A percentile compares a stretch with the other conserved stretches of the same genome.
Evolutionary conservation across 2,329 filamentous ascomycete genomes (phyloP).

Genomic region (Waltergamsia citrina): DNA sequence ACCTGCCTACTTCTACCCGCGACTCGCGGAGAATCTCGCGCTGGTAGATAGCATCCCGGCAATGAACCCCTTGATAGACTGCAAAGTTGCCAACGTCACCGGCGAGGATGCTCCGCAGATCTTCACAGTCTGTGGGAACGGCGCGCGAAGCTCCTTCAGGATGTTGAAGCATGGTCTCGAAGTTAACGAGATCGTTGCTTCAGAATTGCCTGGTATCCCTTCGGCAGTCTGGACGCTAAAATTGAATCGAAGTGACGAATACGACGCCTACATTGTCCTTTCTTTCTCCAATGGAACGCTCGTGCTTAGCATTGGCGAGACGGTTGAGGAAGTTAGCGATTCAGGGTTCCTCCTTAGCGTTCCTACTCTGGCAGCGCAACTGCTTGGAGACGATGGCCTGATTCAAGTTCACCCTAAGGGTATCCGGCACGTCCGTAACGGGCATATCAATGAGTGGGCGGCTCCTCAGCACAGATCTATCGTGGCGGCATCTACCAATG

Average conservation of each 20-base stretch:
- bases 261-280: constrained; percentile 91
- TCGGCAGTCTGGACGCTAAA: constrained; percentile 95
- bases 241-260: constrained; percentile 69
- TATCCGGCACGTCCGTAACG: constrained; percentile 76
- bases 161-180: constrained; percentile 88
- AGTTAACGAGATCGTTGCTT: constrained; percentile 92
- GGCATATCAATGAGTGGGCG: constrained; percentile 84
- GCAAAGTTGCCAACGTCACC: constrained; percentile 83
- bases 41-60: constrained; percentile 78
- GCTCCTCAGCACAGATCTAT: constrained; percentile 91
- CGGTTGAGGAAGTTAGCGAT: constrained; percentile 89
- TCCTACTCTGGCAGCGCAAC: constrained; percentile 83
- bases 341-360: constrained; percentile 86
- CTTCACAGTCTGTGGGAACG: constrained; percentile 82
- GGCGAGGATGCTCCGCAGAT: constrained; percentile 95
- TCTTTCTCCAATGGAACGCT: constrained; percentile 86
- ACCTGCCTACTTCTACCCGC: constrained; percentile 77
- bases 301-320: constrained; percentile 91
- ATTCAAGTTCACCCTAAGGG: constrained; percentile 96
- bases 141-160: constrained; percentile 81
- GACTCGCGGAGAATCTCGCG: constrained; percentile 71
- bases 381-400: constrained; percentile 85
- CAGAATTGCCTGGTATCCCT: constrained; percentile 79
- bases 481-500: constrained; percentile 87
- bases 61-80: constrained; percentile 85